Conservation (phyloP, 352 stramenopile species). For the Globisporangium alternatum region DNA sequence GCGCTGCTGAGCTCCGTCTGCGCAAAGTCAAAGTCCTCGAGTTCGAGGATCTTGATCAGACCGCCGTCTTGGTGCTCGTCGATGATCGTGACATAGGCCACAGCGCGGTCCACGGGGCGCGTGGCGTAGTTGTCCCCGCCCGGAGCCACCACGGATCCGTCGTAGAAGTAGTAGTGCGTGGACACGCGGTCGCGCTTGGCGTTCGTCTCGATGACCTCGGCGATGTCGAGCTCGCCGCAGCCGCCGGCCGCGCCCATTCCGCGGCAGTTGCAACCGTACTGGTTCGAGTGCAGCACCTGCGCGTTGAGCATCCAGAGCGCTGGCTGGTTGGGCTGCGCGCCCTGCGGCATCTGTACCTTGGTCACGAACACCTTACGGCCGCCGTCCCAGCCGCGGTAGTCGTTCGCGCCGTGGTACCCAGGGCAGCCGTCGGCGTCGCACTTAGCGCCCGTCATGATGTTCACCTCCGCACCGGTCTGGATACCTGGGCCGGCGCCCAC, state of each 20-base stretch:
- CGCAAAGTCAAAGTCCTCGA: slow-evolving; percentile 28
- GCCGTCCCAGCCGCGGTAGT: slow-evolving; percentile 21
- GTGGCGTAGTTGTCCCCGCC: slow-evolving; percentile 35
- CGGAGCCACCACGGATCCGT: slow-evolving; percentile 17
- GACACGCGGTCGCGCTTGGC: slow-evolving; percentile 19
- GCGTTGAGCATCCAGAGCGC: slow-evolving; percentile 79
- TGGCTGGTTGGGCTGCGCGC: slow-evolving; percentile 39
- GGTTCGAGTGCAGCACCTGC: slow-evolving; percentile 57
- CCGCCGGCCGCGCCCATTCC: slow-evolving; percentile 43
- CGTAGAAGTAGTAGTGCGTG: slow-evolving; percentile 30
- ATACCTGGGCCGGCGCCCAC: slow-evolving; percentile 17
- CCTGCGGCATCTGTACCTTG: slow-evolving; percentile 25
- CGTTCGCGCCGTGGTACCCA: slow-evolving; percentile 17
- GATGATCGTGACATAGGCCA: slow-evolving; percentile 36
- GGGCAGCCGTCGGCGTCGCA: slow-evolving; percentile 13
- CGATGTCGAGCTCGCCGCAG: slow-evolving; percentile 71
- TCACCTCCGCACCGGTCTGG: slow-evolving; percentile 25
- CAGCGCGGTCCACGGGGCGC: slow-evolving; percentile 22
- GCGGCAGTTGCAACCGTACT: slow-evolving; percentile 80
- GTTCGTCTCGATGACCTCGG: slow-evolving; percentile 71
- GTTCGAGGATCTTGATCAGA: slow-evolving; percentile 34
- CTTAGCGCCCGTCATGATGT: slow-evolving; percentile 23
- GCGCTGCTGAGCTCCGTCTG: neutral
- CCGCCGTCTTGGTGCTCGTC: slow-evolving; percentile 20
- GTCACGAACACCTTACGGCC: slow-evolving; percentile 29